Evolutionary conservation across 495 filamentous ascomycete genomes (phyloP).

Genomic region (Xanthoparmelia taractica): DNA sequence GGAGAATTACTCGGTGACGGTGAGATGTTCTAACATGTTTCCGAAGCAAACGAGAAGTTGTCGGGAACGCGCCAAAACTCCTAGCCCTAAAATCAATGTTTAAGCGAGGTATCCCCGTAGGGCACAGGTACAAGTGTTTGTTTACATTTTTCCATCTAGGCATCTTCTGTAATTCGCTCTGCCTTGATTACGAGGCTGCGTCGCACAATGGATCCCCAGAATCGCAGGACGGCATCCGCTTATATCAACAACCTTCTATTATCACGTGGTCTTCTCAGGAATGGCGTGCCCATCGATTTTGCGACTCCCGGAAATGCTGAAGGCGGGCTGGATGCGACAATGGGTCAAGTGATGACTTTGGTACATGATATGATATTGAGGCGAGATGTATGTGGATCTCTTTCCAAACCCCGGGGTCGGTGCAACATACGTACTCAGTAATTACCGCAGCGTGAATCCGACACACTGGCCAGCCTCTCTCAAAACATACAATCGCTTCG

Average conservation of each 20-base stretch:
- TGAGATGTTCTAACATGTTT: too few species aligned
- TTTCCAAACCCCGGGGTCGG: too few species aligned
- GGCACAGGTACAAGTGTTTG: too few species aligned
- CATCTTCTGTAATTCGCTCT: not conserved
- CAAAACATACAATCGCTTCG: slow-evolving; percentile 70
- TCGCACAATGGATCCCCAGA: slow-evolving; percentile 61
- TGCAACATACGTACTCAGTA: not conserved
- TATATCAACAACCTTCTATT: slow-evolving; percentile 96
- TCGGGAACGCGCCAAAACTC: slow-evolving; percentile 8
- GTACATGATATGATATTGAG: slow-evolving; percentile 84
- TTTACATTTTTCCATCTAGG: slow-evolving; percentile 2
- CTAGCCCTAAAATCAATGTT: not conserved
- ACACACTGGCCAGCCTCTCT: slow-evolving; percentile 72
- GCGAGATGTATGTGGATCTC: slow-evolving; percentile 56
- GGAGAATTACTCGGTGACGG: not conserved
- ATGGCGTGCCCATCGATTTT: slow-evolving; percentile 81
- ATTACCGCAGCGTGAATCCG: slow-evolving; percentile 67
- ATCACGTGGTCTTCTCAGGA: slow-evolving; percentile 77
- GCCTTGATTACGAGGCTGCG: not conserved
- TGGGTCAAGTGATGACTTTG: slow-evolving; percentile 81
- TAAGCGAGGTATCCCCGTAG: slow-evolving; percentile 1
- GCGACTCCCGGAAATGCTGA: slow-evolving; percentile 61
- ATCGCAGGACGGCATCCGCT: slow-evolving; percentile 76
- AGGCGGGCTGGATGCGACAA: slow-evolving; percentile 57
- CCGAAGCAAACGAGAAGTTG: slow-evolving; percentile 6